These are phyloP conservation scores for Calamus simplicifolius DNA, from an alignment of 176 grass and related monocot genomes.

Conservation along the genomic window DNA sequence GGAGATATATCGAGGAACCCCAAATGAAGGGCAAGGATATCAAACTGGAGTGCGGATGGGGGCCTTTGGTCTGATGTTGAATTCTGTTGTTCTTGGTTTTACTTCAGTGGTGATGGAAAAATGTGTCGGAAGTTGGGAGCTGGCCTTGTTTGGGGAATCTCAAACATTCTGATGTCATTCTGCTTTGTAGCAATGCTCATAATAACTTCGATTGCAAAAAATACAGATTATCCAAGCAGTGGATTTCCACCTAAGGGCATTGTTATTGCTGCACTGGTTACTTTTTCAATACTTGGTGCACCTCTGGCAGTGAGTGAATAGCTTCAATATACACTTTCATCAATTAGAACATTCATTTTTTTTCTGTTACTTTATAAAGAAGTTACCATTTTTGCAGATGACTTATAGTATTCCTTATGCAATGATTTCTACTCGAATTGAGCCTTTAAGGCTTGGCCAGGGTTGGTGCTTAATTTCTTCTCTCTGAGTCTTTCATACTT, in stretches of 20 bases:
- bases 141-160: slow-evolving; percentile 86
- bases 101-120: slow-evolving; percentile 69
- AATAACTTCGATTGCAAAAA: slow-evolving; percentile 67
- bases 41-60: slow-evolving; percentile 88
- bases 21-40: slow-evolving; percentile 39
- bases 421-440: slow-evolving; percentile 73
- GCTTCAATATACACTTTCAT: background rate
- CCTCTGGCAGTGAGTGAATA: slow-evolving; percentile 48
- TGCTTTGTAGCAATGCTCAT: slow-evolving; percentile 89
- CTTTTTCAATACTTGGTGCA: slow-evolving; percentile 77
- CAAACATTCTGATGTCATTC: slow-evolving; percentile 87
- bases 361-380: slow-evolving; percentile 2
- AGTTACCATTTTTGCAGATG: slow-evolving; percentile 44
- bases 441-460: slow-evolving; percentile 83
- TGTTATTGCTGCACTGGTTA: slow-evolving; percentile 57
- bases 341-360: background rate
- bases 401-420: slow-evolving; percentile 99
- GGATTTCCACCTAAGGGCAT: slow-evolving; percentile 56
- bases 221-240: slow-evolving; percentile 46
- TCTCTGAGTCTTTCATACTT: too few relatives aligned
- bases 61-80: slow-evolving; percentile 74
- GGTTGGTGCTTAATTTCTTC: slow-evolving; percentile 29
- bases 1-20: slow-evolving; percentile 74
- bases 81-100: slow-evolving; percentile 76
- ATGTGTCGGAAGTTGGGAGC: slow-evolving; percentile 85